A percentile compares a stretch with the other conserved stretches of the same genome.
These are phyloP conservation scores for Musa acuminata DNA, from an alignment of 176 grass and related monocot genomes.

Conservation along the genomic window DNA sequence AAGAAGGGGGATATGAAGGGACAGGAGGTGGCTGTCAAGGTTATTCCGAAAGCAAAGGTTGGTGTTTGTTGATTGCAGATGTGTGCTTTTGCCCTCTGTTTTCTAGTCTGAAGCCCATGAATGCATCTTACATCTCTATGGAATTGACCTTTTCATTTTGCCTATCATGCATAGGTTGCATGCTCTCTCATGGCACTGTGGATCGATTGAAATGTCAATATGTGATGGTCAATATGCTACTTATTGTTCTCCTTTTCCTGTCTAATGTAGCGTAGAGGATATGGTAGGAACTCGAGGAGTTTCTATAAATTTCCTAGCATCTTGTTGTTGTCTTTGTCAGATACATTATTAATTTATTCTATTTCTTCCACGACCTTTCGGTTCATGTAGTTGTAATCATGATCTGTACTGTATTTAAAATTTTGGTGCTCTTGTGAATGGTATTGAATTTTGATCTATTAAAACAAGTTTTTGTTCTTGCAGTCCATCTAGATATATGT, in stretches of 20 bases:
- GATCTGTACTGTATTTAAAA: neutral
- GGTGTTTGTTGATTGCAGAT: slow-evolving; percentile 15
- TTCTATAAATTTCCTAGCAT: neutral
- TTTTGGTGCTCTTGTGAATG: neutral
- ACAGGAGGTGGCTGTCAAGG: slow-evolving; percentile 93
- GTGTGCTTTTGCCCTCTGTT: neutral
- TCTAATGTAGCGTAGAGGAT: neutral
- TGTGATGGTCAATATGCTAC: no score
- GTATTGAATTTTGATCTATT: neutral
- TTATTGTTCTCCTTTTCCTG: neutral
- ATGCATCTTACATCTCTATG: neutral
- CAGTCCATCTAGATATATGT: neutral
- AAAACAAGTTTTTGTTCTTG: neutral
- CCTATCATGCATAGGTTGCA: neutral
- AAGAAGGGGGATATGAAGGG: slow-evolving; percentile 98
- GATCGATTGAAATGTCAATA: neutral
- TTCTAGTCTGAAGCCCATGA: neutral
- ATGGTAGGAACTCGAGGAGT: neutral
- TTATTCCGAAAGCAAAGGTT: slow-evolving; percentile 97
- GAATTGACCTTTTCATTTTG: neutral
- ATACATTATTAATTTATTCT: neutral
- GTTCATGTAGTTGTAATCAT: no score
- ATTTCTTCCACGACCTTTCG: neutral
- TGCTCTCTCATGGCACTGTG: neutral
- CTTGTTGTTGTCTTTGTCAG: no score